phyloP scores from a whole-genome alignment of 768 basidiomycete species.

The Gymnopilus dilepis region DNA sequence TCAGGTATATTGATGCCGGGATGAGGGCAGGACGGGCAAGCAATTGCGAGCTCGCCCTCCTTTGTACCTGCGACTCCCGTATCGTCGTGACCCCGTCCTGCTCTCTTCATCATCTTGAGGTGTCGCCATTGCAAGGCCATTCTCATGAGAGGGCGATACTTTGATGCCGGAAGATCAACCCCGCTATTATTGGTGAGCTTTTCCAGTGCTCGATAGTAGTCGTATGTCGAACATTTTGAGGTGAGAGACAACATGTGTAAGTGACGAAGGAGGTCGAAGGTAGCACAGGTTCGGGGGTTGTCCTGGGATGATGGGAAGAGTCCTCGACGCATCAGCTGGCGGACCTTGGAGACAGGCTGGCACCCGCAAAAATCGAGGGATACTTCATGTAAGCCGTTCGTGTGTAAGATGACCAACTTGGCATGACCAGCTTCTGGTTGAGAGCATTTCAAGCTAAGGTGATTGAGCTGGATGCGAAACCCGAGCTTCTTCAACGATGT shows the following conservation, averaged over 20 bases:
- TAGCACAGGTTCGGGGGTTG: too few relatives aligned
- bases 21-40: neutral
- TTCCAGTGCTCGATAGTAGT: constrained; percentile 9
- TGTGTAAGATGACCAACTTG: neutral
- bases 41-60: neutral
- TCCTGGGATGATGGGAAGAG: constrained; percentile 7
- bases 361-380: constrained; percentile 9
- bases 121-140: constrained; percentile 12
- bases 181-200: constrained; percentile 8
- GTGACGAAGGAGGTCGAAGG: too few relatives aligned
- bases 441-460: neutral
- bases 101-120: constrained; percentile 15
- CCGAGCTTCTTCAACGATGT: neutral
- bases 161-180: neutral
- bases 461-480: neutral
- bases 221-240: too few relatives aligned
- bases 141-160: constrained; percentile 1
- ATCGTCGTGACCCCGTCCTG: constrained; percentile 4
- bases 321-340: neutral
- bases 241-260: too few relatives aligned
- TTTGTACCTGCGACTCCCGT: neutral
- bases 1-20: constrained; percentile 14
- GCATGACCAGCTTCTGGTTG: neutral
- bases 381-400: constrained; percentile 9
- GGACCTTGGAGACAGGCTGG: neutral